Percentiles rank a stretch among this genome's conserved stretches.
Evolutionary conservation across 495 filamentous ascomycete genomes (phyloP).

Genomic region (Aspergillus avenaceus): DNA sequence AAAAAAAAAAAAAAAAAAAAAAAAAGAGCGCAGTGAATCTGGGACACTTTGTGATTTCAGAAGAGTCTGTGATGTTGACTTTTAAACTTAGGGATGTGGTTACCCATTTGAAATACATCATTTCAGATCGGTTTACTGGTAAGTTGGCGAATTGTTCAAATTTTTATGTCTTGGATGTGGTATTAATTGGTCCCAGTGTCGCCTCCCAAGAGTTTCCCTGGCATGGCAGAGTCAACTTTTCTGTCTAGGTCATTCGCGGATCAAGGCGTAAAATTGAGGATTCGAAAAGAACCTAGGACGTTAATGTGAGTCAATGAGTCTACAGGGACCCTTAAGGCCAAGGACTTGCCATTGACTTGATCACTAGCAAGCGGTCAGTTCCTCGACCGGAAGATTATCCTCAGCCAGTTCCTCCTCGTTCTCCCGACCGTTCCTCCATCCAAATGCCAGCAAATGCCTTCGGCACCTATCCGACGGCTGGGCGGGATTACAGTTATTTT

Average conservation of each 20-base stretch:
- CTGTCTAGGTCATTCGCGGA: slow-evolving; percentile 91
- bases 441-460: slow-evolving; percentile 32
- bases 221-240: slow-evolving; percentile 87
- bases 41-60: background rate
- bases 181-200: slow-evolving; percentile 50
- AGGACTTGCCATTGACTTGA: too few species aligned
- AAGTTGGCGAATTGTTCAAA: slow-evolving; percentile 13
- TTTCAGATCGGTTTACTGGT: slow-evolving; percentile 73
- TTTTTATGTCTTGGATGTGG: background rate
- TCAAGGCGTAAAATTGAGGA: slow-evolving; percentile 84
- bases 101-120: slow-evolving; percentile 64
- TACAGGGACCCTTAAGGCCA: background rate
- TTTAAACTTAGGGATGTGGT: slow-evolving; percentile 39
- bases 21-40: too few species aligned
- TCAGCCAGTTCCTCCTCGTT: slow-evolving; percentile 32
- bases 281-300: slow-evolving; percentile 78
- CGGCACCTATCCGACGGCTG: slow-evolving; percentile 32
- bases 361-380: slow-evolving; percentile 34
- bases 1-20: too few species aligned
- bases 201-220: slow-evolving; percentile 75
- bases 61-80: slow-evolving; percentile 1
- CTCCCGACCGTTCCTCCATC: slow-evolving; percentile 39
- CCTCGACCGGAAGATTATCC: slow-evolving; percentile 39
- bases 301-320: slow-evolving; percentile 40
- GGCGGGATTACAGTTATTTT: slow-evolving; percentile 37